Conservation (phyloP, 2,329 filamentous ascomycete species). For the Diaporthe velutina region DNA sequence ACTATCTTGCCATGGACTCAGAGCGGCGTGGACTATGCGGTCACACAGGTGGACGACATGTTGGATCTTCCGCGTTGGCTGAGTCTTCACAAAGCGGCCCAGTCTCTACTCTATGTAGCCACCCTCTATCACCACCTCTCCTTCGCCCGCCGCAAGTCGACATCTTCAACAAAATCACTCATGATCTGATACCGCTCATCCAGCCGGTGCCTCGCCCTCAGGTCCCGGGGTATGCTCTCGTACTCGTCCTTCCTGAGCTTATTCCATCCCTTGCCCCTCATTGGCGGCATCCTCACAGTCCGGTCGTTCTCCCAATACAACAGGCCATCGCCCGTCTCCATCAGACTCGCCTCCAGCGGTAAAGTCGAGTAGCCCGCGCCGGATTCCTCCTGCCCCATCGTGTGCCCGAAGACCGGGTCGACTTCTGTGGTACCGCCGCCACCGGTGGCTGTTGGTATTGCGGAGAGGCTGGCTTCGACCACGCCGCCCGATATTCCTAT, state of each 20-base stretch:
- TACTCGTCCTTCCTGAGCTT: slow-evolving; percentile 8
- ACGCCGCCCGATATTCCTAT: slow-evolving; percentile 62
- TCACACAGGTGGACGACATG: too few species aligned
- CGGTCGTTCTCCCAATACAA: slow-evolving; percentile 38
- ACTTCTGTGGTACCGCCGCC: background rate
- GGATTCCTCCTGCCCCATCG: background rate
- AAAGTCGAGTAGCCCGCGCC: slow-evolving; percentile 41
- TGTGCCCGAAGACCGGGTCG: slow-evolving; percentile 39
- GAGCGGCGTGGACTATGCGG: background rate
- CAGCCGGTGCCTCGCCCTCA: slow-evolving; percentile 43
- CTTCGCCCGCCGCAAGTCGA: background rate
- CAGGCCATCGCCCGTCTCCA: slow-evolving; percentile 48
- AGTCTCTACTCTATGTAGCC: background rate
- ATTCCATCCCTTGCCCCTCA: slow-evolving; percentile 39
- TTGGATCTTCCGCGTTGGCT: too few species aligned
- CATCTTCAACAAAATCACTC: slow-evolving; percentile 38
- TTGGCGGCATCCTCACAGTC: slow-evolving; percentile 41
- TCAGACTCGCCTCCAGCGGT: slow-evolving; percentile 40
- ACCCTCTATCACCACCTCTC: background rate
- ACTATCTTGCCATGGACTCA: too few species aligned
- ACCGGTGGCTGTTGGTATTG: slow-evolving; percentile 26
- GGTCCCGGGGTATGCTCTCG: slow-evolving; percentile 2
- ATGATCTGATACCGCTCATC: slow-evolving; percentile 43
- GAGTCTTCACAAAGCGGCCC: too few species aligned
- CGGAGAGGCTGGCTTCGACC: slow-evolving; percentile 55